phyloP scores from a whole-genome alignment of 805 yeast species.

The Pichia manshurica region DNA sequence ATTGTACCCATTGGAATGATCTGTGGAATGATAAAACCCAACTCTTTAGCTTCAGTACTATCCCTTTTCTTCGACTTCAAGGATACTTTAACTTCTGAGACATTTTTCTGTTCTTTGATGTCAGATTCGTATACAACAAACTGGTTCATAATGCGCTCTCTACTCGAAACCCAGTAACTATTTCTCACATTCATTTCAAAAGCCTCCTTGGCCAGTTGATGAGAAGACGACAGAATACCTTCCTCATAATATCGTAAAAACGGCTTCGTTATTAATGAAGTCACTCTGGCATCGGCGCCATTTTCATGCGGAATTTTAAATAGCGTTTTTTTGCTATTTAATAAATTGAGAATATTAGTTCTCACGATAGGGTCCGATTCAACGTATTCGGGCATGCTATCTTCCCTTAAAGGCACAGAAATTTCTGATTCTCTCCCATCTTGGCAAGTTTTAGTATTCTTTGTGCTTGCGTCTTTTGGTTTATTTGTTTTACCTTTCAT shows the following conservation, averaged over 20 bases:
- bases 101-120: neutral
- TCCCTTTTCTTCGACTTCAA: neutral
- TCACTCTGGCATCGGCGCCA: conserved; percentile 69
- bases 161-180: conserved; percentile 88
- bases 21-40: conserved; percentile 79
- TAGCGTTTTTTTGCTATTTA: conserved; percentile 14
- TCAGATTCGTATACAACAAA: conserved; percentile 57
- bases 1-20: conserved; percentile 93
- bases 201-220: conserved; percentile 69
- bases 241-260: conserved; percentile 68
- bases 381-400: neutral
- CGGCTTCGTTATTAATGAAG: conserved; percentile 71
- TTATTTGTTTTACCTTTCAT: neutral
- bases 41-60: conserved; percentile 14
- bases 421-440: neutral
- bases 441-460: neutral
- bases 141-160: conserved; percentile 79
- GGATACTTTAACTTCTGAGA: too few relatives aligned
- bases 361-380: conserved; percentile 18
- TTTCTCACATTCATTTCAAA: conserved; percentile 71
- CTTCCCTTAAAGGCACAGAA: neutral
- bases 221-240: conserved; percentile 65
- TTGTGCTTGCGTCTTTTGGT: neutral
- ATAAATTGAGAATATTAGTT: conserved; percentile 9
- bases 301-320: conserved; percentile 87